Conservation (phyloP, 352 stramenopile genomes). For the Phytopythium helicoides region DNA sequence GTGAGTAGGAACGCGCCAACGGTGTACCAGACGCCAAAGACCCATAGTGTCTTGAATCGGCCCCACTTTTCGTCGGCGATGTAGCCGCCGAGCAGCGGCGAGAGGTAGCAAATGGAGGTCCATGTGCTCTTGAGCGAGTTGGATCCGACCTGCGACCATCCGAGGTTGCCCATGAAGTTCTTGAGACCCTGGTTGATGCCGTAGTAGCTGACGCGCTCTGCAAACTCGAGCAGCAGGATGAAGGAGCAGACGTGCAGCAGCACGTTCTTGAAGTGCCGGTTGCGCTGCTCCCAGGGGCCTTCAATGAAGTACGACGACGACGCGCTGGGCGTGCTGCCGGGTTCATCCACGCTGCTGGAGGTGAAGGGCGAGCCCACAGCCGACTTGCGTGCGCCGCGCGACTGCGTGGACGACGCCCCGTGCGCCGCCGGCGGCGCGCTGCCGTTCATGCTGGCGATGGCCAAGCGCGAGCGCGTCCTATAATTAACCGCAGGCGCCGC, state of each 20-base stretch:
- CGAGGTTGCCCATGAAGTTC: conserved; percentile 81
- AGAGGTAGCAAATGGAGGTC: conserved; percentile 87
- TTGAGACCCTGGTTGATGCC: conserved; percentile 87
- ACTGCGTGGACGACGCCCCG: conserved; percentile 49
- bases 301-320: conserved; percentile 77
- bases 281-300: conserved; percentile 74
- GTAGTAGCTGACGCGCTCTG: conserved; percentile 84
- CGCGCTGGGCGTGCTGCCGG: conserved; percentile 38
- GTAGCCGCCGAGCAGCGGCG: conserved; percentile 78
- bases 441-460: neutral
- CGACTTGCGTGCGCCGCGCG: conserved; percentile 40
- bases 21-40: conserved; percentile 83
- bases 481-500: no score
- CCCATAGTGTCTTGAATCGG: conserved; percentile 77
- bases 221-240: conserved; percentile 86
- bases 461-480: no score
- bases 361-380: conserved; percentile 30
- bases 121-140: conserved; percentile 89
- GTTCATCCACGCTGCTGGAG: conserved; percentile 30
- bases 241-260: conserved; percentile 83
- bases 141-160: conserved; percentile 74
- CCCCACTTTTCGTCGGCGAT: conserved; percentile 86
- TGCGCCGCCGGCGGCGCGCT: conserved; percentile 14
- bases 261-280: conserved; percentile 78
- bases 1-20: conserved; percentile 66